Conservation (phyloP, 352 stramenopile genomes). For the Aphanomyces invadans region DNA sequence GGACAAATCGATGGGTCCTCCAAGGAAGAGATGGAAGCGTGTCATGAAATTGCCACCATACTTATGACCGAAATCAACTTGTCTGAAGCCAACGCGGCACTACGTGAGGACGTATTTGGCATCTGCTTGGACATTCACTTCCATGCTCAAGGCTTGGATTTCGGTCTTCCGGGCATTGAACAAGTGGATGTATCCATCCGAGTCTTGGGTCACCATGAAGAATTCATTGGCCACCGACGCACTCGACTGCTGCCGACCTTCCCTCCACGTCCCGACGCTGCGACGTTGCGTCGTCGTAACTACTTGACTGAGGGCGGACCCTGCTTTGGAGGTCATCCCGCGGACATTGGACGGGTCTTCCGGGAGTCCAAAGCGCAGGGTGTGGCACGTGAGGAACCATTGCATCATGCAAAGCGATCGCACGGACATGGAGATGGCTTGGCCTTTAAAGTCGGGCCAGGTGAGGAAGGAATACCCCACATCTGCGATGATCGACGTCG, state of each 20-base stretch:
- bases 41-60: too few relatives aligned
- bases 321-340: neutral
- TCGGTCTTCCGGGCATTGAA: constrained; percentile 4
- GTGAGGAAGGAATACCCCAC: neutral
- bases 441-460: neutral
- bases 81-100: too few relatives aligned
- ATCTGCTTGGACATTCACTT: constrained; percentile 20
- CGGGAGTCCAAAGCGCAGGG: constrained; percentile 13
- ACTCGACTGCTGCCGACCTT: neutral
- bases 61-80: too few relatives aligned
- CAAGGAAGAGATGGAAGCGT: too few relatives aligned
- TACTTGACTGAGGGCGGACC: neutral
- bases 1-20: too few relatives aligned
- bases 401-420: constrained; percentile 18
- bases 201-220: constrained; percentile 21
- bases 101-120: constrained; percentile 10
- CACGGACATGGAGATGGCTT: neutral
- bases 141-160: constrained; percentile 7
- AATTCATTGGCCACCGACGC: neutral
- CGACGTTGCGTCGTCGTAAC: neutral
- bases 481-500: constrained; percentile 15
- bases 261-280: neutral
- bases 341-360: neutral
- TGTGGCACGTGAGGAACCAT: constrained; percentile 22
- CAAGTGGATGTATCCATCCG: constrained; percentile 14